phyloP scores from a whole-genome alignment of 768 basidiomycete species.

The Saitozyma sp. region DNA sequence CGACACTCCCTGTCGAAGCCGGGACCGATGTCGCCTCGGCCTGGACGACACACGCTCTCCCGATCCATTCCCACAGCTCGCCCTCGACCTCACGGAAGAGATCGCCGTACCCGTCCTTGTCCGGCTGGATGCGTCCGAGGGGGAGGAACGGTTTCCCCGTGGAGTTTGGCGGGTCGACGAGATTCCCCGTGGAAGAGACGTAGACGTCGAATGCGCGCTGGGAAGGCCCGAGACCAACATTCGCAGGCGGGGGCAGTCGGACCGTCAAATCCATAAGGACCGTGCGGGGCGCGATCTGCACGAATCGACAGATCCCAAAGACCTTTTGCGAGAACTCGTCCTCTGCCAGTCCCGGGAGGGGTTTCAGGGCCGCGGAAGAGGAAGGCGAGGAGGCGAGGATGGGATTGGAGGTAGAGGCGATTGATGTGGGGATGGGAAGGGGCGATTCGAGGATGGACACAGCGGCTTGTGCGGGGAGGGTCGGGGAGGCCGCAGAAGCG shows the following conservation, averaged over 20 bases:
- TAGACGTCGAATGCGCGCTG: constrained; percentile 42
- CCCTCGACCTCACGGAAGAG: constrained; percentile 47
- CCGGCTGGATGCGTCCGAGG: constrained; percentile 36
- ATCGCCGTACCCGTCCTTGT: constrained; percentile 51
- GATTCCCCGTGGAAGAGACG: constrained; percentile 45
- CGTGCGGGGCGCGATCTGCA: constrained; percentile 47
- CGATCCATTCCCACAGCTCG: constrained; percentile 51
- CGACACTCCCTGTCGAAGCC: neutral
- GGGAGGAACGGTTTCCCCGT: constrained; percentile 37
- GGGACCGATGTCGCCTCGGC: constrained; percentile 6
- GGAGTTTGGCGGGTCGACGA: constrained; percentile 44
- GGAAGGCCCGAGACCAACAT: constrained; percentile 24
- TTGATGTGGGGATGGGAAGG: constrained; percentile 35
- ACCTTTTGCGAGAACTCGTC: constrained; percentile 50
- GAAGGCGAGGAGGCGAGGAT: constrained; percentile 20
- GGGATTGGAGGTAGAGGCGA: constrained; percentile 32
- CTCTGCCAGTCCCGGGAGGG: constrained; percentile 37
- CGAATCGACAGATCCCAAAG: constrained; percentile 50
- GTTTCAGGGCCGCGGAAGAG: constrained; percentile 10
- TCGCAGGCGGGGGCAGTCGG: constrained; percentile 41
- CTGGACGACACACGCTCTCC: constrained; percentile 49
- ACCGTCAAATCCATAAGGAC: constrained; percentile 51
- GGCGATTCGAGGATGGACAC: constrained; percentile 52
- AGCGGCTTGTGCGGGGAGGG: constrained; percentile 35
- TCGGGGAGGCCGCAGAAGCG: constrained; percentile 29